Evolutionary conservation across 345 rosid species (phyloP), one percentile per base, ranked within the genome.

Genomic region (Pugionium dolabratum): DNA sequence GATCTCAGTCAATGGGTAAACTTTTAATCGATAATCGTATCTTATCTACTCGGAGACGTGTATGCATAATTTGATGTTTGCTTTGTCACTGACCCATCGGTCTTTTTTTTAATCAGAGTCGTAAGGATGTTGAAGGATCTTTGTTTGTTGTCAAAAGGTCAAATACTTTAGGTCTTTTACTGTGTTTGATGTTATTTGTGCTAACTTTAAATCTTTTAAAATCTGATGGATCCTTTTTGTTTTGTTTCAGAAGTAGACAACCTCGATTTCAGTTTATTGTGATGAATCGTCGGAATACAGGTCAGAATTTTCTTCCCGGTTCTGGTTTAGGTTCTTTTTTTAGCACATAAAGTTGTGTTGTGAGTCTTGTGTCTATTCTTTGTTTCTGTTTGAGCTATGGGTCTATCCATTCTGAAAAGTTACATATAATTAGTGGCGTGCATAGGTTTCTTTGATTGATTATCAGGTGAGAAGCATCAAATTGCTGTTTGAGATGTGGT

Each of bases 121-220:
- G 97, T 52, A 94, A 94, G 78, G 97, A 94, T 51, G 97, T 94
- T 39, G 99, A 94, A 81, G 99, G 99, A 37, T 86, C 99, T 64
- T 85, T 90, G 25, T 90, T 90, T 58, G 97, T 94, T 18, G 99
- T 94, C 36, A 94, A 94, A 78, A 85, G 98, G 97, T 87, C 18
- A 3, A 55, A 11, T 44, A 32, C 42, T 30, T 59, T 30, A 6
- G 28, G 9, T 2, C 44, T 11, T 41, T 5, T 5, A 1, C 18
- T 36, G 1, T 49, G 27, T 74, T 10, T 55, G 43, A 49, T 48
- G 59, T 43, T 29, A 4, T 35, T 10, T 41, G 0, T 67, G 8
- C 48, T 30, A 18, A 18, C 28, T 41, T 65, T 33, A 6, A 27
- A 18, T 47, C 35, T 6, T 48, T 34, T 28, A 32, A 43, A n/a